A percentile compares a stretch with the other conserved stretches of the same genome.
These are phyloP conservation scores for Beauveria caledonica DNA, from an alignment of 2,329 filamentous ascomycete genomes.

Conservation along the genomic window DNA sequence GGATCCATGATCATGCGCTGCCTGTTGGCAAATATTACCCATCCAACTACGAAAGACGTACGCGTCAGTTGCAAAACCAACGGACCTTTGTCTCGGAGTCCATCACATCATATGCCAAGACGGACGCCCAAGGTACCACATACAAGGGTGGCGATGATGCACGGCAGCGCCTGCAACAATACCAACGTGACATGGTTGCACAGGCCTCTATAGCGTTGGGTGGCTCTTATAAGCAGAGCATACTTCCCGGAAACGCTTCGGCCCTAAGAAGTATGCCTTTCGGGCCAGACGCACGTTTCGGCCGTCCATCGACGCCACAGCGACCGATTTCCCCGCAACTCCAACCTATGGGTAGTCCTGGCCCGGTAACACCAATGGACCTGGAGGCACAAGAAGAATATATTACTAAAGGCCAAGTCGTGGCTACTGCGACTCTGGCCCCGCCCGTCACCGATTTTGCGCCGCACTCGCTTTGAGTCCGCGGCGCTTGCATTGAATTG, in stretches of 20 bases:
- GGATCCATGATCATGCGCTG: slow-evolving; percentile 37
- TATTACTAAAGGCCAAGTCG: slow-evolving; percentile 2
- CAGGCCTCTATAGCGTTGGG: slow-evolving; percentile 42
- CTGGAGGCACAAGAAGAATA: slow-evolving; percentile 26
- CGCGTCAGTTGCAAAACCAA: slow-evolving; percentile 17
- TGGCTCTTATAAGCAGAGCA: slow-evolving; percentile 19
- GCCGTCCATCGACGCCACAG: slow-evolving; percentile 26
- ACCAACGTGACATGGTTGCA: slow-evolving; percentile 53
- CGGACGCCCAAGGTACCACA: slow-evolving; percentile 25
- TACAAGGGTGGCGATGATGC: slow-evolving; percentile 11
- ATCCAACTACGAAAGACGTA: slow-evolving; percentile 47
- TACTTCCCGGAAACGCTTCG: slow-evolving; percentile 21
- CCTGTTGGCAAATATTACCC: slow-evolving; percentile 58
- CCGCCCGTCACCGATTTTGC: slow-evolving; percentile 1
- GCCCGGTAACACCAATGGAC: slow-evolving; percentile 55
- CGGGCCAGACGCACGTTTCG: slow-evolving; percentile 28
- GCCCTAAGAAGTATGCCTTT: slow-evolving; percentile 28
- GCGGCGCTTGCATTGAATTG: not conserved
- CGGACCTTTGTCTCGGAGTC: slow-evolving; percentile 20
- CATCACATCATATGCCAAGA: slow-evolving; percentile 25
- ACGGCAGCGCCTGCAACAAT: slow-evolving; percentile 37
- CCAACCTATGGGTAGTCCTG: slow-evolving; percentile 47
- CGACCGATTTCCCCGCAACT: slow-evolving; percentile 44
- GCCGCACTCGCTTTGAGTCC: slow-evolving; percentile 7
- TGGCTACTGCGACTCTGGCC: not conserved